Percentiles rank a stretch among this genome's conserved stretches.
These are phyloP conservation scores for Pleurotus sapidus DNA, from an alignment of 768 basidiomycete species.

Conservation along the genomic window DNA sequence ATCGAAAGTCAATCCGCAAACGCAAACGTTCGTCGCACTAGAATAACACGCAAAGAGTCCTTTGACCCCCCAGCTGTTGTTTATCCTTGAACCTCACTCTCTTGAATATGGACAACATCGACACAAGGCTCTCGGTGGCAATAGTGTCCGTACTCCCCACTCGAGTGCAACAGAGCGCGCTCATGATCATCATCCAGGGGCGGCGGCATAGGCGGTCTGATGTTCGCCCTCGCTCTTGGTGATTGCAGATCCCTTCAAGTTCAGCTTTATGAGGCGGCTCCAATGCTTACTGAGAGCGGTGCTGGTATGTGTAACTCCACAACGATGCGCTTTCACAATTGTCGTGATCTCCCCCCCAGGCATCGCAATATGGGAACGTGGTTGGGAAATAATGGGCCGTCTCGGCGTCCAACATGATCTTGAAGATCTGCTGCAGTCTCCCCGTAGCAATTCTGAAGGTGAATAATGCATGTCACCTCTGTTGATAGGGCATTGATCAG, in stretches of 20 bases:
- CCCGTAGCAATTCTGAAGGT: constrained; percentile 16
- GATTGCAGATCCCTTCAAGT: constrained; percentile 24
- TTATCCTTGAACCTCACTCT: no score
- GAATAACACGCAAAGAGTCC: no score
- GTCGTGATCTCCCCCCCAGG: constrained; percentile 5
- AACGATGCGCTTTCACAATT: not conserved
- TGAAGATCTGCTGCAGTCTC: constrained; percentile 11
- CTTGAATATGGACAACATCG: not conserved
- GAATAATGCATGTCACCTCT: not conserved
- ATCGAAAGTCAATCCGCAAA: no score
- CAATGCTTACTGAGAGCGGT: constrained; percentile 37
- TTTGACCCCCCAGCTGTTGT: no score
- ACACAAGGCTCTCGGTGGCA: constrained; percentile 4
- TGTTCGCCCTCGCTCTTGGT: constrained; percentile 30
- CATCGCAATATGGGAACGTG: constrained; percentile 36
- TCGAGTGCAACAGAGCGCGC: not conserved
- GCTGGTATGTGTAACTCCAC: constrained; percentile 21
- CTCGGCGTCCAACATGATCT: constrained; percentile 33
- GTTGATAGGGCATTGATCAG: not conserved
- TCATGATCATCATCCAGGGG: constrained; percentile 21
- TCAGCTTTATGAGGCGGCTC: constrained; percentile 40
- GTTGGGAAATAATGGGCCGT: constrained; percentile 34
- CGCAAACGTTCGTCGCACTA: no score
- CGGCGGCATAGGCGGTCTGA: constrained; percentile 38
- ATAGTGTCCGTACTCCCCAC: constrained; percentile 11